Base-by-base conservation (phyloP, 805 yeast species). In the Scheffersomyces ergatensis region DNA sequence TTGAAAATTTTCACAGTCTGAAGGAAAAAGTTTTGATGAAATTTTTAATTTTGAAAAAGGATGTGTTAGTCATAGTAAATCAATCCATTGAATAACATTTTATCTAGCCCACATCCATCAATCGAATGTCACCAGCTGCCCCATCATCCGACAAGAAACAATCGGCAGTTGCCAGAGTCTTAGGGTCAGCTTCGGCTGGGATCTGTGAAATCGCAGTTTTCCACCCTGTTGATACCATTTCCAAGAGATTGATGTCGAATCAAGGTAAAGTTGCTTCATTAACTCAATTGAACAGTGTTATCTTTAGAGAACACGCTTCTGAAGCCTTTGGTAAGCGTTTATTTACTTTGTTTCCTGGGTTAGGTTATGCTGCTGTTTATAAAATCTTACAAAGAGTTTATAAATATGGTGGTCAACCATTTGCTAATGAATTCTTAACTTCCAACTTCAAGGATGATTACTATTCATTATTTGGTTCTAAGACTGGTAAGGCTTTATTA, bases 401-500 rank as follows among this genome's bases (percentile, higher is more conserved):
- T 79, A 93, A 93, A 70, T 93, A 93, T 64, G 98, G 99, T 60
- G 99, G 99, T 38, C 99, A 93, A 72, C 99, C 99, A 36, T 90
- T 89, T 60, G 99, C 92, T 49, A 93, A 93, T 61, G 99, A 93
- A 68, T 88, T 82, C 60, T 76, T 93, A 61, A 78, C 85, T 55
- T 74, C 76, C 51, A 85, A 88, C 71, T 87, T 80, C 73, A 80
- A 77, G 58, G 68, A 75, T 34, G 61, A 74, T 40, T 93, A 82
- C 62, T 96, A 92, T 52, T 66, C 72, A 44, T 68, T 75, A 31
- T 93, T 93, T 55, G 99, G 98, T 48, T 77, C 85, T 46, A 92
- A 93, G 69, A 92, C 93, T 39, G 98, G 99, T 57, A 93, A 93
- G 70, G 98, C 98, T n/a, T 63, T 92, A 59, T 71, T 93, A 72